Evolutionary conservation across 345 rosid genomes (phyloP).

Genomic region (Erucastrum elatum): DNA sequence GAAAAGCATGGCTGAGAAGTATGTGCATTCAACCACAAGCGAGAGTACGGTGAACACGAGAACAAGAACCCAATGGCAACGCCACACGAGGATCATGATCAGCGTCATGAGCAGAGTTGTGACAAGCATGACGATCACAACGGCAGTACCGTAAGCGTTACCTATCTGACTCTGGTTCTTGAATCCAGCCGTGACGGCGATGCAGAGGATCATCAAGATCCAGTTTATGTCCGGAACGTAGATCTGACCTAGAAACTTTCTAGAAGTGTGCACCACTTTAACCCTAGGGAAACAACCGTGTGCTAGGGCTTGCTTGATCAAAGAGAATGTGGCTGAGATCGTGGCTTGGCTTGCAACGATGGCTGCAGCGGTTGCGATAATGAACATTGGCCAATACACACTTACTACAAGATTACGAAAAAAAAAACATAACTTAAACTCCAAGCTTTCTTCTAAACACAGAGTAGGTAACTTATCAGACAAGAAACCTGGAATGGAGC

Average conservation of each 20-base stretch:
- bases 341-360: slow-evolving; percentile 86
- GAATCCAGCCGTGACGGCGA: slow-evolving; percentile 71
- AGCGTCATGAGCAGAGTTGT: slow-evolving; percentile 68
- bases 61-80: slow-evolving; percentile 59
- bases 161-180: slow-evolving; percentile 82
- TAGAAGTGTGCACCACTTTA: slow-evolving; percentile 82
- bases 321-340: slow-evolving; percentile 86
- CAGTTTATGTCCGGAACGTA: slow-evolving; percentile 88
- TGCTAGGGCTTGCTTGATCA: slow-evolving; percentile 86
- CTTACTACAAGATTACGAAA: slow-evolving; percentile 23
- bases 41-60: slow-evolving; percentile 63
- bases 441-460: neutral
- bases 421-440: neutral
- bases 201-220: slow-evolving; percentile 82
- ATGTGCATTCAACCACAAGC: slow-evolving; percentile 75
- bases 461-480: neutral
- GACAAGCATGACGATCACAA: slow-evolving; percentile 85
- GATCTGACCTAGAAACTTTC: slow-evolving; percentile 78
- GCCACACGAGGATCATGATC: slow-evolving; percentile 91
- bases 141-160: slow-evolving; percentile 87
- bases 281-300: slow-evolving; percentile 89
- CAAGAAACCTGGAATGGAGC: slow-evolving; percentile 59
- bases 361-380: slow-evolving; percentile 73
- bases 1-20: slow-evolving; percentile 71
- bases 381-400: slow-evolving; percentile 82